phyloP scores from a whole-genome alignment of 169 alveolate genomes.

The Eimeria praecox region DNA sequence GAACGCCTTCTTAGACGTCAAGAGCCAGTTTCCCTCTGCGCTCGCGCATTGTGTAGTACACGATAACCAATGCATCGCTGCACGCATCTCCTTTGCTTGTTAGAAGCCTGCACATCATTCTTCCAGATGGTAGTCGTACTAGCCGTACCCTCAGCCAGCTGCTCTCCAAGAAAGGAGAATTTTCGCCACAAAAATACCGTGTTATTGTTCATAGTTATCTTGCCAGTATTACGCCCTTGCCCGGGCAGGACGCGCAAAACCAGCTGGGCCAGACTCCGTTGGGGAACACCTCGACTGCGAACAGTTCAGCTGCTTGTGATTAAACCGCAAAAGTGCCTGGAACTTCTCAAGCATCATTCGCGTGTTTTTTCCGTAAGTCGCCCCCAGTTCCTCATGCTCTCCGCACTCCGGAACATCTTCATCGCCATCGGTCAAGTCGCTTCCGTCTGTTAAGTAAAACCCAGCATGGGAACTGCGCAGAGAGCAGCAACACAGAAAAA shows the following conservation, averaged over 20 bases:
- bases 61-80: not conserved
- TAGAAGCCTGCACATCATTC: not conserved
- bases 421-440: conserved; percentile 67
- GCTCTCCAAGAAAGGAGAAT: not conserved
- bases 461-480: conserved; percentile 70
- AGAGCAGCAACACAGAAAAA: not conserved
- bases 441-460: conserved; percentile 65
- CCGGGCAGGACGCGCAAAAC: conserved; percentile 64
- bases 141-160: not conserved
- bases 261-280: conserved; percentile 45
- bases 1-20: not conserved
- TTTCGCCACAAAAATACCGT: not conserved
- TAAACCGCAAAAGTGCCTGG: conserved; percentile 63
- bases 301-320: conserved; percentile 52
- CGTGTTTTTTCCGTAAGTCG: conserved; percentile 50
- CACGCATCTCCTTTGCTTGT: not conserved
- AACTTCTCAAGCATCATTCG: conserved; percentile 76
- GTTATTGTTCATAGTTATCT: not conserved
- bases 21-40: conserved; percentile 48
- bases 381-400: not conserved
- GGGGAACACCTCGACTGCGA: conserved; percentile 70
- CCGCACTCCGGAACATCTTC: not conserved
- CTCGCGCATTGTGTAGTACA: not conserved
- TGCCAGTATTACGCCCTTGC: conserved; percentile 44
- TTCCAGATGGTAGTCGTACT: not conserved